Base-by-base conservation (phyloP, 768 basidiomycete genomes). In the Phaffia australis region DNA sequence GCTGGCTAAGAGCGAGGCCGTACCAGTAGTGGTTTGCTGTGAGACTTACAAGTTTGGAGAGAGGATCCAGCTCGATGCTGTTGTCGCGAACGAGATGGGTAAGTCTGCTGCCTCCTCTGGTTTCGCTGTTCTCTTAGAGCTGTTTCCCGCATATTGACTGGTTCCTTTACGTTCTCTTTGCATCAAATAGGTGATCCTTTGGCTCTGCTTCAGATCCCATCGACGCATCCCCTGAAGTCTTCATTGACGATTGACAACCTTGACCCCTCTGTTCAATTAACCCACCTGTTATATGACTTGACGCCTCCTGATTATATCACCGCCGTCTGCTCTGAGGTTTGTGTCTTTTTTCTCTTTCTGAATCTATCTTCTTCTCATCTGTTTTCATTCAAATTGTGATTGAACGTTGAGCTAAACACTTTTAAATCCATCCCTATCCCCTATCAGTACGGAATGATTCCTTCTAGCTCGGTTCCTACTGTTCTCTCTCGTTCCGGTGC, bases 1-100 rank as follows among this genome's bases (percentile, higher is more conserved):
- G 93, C 85, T 97, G 81, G 89, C 90, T 1, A 89, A 89, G 76
- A 83, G 84, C 56, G 83, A 87, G 72, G 85, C 85, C 27, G 87
- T 97, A 0, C 94, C 95, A 5, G 92, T 98, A 8, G 84, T 99
- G 47, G 91, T 95, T 29, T 97, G 92, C 70, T 95, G 93, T 72
- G 95, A 98, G 78, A 99, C 95, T 4, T 98, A 98, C 79, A 99
- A 99, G 76, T 98, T 93, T 73, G 88, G 88, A 21, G 94, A 98
- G 71, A 84, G 84, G 46, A 86, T 98, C 32, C 86, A 88, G 76
- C 80, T 98, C 63, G 95, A 99, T 75, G 87, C 87, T 23, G 92
- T 99, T 71, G 90, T 88, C 54, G 91, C 89, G 76, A 99, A 99
- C 73, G 95, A 99, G 77, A 79, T 97, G 50, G 95, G 94, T 89